Base-by-base conservation (phyloP, 306 rosid species). In the Echinosophora koreensis region DNA sequence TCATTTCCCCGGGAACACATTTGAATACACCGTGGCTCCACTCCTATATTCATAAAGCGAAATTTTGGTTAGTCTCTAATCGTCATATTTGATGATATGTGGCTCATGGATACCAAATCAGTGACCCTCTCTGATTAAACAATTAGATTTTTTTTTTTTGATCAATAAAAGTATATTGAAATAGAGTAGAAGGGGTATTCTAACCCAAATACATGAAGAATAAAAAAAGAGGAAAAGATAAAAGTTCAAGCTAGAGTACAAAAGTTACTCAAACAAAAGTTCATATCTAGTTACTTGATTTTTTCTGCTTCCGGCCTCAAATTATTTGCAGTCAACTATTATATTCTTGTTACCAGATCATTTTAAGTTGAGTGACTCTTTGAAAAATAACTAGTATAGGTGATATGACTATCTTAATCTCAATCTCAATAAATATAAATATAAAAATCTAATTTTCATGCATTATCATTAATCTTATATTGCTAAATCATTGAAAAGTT, bases 1-100 rank as follows among this genome's bases (percentile, higher is more conserved):
- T 85, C 90, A 85, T 81, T 78, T 89, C 85, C 70, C 90, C 96
- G 3, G 76, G 71, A 55, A 84, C 88, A 63, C 81, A 58, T 79
- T 86, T 89, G 61, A 85, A 88, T 58, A 65, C 66, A 2, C 90
- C 84, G 3, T 30, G 4, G 70, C 93, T 86, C 90, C 90, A 82
- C 59, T 90, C 90, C 97, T 91, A 79, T 15, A 60, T 70, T 58
- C 64, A 82, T 5, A 61, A 76, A 75, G 63, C 14, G 41, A 30
- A 65, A 42, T 14, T 49, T 41, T 73, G 17, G 69, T 78, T 35
- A 72, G 74, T 44, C 8, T 76, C 13, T 42, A n/a, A 15, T 14
- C 1, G 15, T 32, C 35, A 32, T 10, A 42, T 52, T 28, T 39
- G 59, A 60, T 71, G 8, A 7, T 8, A 30, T 41, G 60, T 7